Conservation (phyloP, 192 early-diverging fungal species). For the Lunasporangiospora selenospora region DNA sequence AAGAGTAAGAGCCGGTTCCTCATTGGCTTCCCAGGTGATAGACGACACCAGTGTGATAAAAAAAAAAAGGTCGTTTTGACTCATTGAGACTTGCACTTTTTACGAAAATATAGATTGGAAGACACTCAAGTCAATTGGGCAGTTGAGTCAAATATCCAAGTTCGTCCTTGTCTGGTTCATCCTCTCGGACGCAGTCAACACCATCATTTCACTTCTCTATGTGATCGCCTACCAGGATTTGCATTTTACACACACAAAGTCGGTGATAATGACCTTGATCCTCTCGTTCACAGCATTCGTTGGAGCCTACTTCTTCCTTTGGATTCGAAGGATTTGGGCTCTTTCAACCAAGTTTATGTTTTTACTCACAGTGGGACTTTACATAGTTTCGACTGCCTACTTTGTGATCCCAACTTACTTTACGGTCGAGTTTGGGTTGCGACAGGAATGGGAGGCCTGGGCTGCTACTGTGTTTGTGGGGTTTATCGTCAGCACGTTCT, state of each 20-base stretch:
- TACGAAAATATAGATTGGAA: conserved; percentile 24
- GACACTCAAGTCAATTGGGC: conserved; percentile 47
- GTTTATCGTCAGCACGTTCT: conserved; percentile 52
- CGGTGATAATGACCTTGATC: conserved; percentile 55
- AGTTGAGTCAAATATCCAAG: conserved; percentile 55
- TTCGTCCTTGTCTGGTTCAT: conserved; percentile 74
- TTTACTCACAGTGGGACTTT: conserved; percentile 46
- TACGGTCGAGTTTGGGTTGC: conserved; percentile 46
- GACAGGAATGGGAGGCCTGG: conserved; percentile 45
- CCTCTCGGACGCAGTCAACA: conserved; percentile 65
- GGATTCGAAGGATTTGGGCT: conserved; percentile 51
- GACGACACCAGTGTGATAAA: background rate
- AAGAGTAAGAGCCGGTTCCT: conserved; percentile 28
- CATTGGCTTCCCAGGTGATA: background rate
- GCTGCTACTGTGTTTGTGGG: conserved; percentile 46
- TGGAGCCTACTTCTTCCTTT: conserved; percentile 57
- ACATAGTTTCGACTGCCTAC: conserved; percentile 53
- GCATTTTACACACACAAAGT: conserved; percentile 51
- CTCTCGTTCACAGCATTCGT: conserved; percentile 52
- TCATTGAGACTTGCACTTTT: background rate
- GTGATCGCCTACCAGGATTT: conserved; percentile 65
- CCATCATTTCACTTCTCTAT: conserved; percentile 57
- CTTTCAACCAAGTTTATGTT: conserved; percentile 55
- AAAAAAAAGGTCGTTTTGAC: background rate
- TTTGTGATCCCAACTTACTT: conserved; percentile 55